Conservation (phyloP, 2,329 filamentous ascomycete species). For the Paraconiothyrium sp. region DNA sequence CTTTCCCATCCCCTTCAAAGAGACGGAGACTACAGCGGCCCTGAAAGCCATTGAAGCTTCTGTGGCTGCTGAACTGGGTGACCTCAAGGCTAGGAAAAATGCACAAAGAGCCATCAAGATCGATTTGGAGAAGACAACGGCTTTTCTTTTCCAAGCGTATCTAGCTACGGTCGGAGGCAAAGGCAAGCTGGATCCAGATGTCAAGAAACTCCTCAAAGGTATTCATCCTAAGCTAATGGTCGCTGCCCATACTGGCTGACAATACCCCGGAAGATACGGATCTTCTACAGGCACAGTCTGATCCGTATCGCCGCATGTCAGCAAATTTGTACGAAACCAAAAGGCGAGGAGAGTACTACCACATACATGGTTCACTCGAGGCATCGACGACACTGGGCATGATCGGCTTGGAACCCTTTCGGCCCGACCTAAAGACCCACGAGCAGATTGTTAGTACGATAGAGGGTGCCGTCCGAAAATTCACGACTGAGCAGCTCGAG, state of each 20-base stretch:
- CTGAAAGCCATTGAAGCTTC: constrained; percentile 69
- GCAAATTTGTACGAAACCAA: constrained; percentile 77
- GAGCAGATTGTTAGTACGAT: constrained; percentile 52
- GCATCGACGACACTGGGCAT: constrained; percentile 74
- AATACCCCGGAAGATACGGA: constrained; percentile 70
- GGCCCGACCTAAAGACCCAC: constrained; percentile 67
- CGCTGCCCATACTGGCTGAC: neutral
- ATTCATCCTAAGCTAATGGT: neutral
- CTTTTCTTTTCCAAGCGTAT: constrained; percentile 68
- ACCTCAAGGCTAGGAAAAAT: constrained; percentile 60
- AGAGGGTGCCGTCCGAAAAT: constrained; percentile 53
- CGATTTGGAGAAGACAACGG: constrained; percentile 63
- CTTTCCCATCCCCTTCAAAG: constrained; percentile 59
- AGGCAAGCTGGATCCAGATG: constrained; percentile 52
- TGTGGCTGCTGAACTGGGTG: constrained; percentile 66
- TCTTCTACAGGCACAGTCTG: constrained; percentile 73
- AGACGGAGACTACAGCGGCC: constrained; percentile 62
- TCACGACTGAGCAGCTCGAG: constrained; percentile 51
- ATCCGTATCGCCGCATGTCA: constrained; percentile 75
- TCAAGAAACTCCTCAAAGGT: constrained; percentile 59
- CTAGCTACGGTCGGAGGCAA: constrained; percentile 65
- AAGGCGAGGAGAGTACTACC: constrained; percentile 72
- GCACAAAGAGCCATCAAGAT: constrained; percentile 57
- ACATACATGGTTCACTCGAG: constrained; percentile 79
- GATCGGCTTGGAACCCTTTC: constrained; percentile 71